These are phyloP conservation scores for Nissolia schottii DNA, from an alignment of 306 rosid species.

Conservation along the genomic window DNA sequence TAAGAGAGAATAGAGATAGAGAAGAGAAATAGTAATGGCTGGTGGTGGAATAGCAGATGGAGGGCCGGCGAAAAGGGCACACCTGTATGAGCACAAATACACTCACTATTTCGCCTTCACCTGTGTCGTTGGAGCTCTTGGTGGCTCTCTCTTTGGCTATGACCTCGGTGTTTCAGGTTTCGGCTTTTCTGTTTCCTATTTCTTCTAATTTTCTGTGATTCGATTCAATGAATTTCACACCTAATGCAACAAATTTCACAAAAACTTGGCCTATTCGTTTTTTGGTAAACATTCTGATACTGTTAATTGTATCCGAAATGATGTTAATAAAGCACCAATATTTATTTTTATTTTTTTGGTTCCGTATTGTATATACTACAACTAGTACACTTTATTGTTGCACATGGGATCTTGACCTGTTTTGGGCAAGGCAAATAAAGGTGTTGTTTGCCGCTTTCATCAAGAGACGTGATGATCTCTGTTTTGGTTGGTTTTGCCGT, in stretches of 20 bases:
- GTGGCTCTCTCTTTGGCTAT: slow-evolving; percentile 93
- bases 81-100: slow-evolving; percentile 62
- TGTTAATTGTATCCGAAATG: neutral
- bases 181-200: neutral
- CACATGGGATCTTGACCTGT: neutral
- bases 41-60: slow-evolving; percentile 56
- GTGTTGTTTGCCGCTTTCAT: no score
- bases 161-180: slow-evolving; percentile 97
- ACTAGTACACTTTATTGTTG: neutral
- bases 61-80: slow-evolving; percentile 57
- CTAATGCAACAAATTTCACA: no score
- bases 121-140: slow-evolving; percentile 80
- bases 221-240: neutral
- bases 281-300: no score
- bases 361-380: neutral
- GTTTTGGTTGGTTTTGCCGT: neutral
- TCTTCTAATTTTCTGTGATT: neutral
- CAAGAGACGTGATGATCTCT: neutral
- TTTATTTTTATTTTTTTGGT: no score
- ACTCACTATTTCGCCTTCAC: slow-evolving; percentile 65
- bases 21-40: slow-evolving; percentile 36
- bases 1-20: neutral
- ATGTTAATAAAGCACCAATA: neutral
- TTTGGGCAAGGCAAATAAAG: neutral
- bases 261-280: no score